phyloP scores from a whole-genome alignment of 2,329 filamentous ascomycete species.

The Hyphodiscus sp. region DNA sequence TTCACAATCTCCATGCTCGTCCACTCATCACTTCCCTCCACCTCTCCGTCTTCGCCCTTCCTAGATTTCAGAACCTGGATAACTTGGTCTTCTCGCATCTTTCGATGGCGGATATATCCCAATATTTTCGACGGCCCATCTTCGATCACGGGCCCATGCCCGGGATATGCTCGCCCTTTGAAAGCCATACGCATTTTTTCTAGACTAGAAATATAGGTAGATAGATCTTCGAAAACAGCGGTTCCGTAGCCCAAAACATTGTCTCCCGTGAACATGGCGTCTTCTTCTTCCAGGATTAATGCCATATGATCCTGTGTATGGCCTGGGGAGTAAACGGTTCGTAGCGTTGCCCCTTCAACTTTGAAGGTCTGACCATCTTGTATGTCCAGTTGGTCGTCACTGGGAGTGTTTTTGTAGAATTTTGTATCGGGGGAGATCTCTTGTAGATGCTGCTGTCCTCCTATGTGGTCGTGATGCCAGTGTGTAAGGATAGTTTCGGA shows the following conservation, averaged over 20 bases:
- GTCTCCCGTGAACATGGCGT: constrained; percentile 83
- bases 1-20: constrained; percentile 78
- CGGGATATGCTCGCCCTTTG: constrained; percentile 70
- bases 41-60: constrained; percentile 27
- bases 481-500: constrained; percentile 75
- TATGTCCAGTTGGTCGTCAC: constrained; percentile 46
- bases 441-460: constrained; percentile 66
- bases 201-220: constrained; percentile 61
- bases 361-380: constrained; percentile 46
- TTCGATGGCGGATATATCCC: constrained; percentile 80
- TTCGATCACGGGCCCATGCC: constrained; percentile 74
- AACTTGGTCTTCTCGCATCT: constrained; percentile 73
- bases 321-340: constrained; percentile 61
- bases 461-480: constrained; percentile 84
- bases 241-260: constrained; percentile 85
- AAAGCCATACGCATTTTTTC: constrained; percentile 62
- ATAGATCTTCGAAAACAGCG: constrained; percentile 74
- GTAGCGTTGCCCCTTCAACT: constrained; percentile 58
- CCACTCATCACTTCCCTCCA: constrained; percentile 41
- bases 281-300: constrained; percentile 68
- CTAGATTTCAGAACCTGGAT: constrained; percentile 52
- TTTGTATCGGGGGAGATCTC: constrained; percentile 53
- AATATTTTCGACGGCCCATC: constrained; percentile 64
- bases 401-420: constrained; percentile 62
- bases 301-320: constrained; percentile 80